phyloP scores from a whole-genome alignment of 352 stramenopile genomes.

The Pythium utonaiense region DNA sequence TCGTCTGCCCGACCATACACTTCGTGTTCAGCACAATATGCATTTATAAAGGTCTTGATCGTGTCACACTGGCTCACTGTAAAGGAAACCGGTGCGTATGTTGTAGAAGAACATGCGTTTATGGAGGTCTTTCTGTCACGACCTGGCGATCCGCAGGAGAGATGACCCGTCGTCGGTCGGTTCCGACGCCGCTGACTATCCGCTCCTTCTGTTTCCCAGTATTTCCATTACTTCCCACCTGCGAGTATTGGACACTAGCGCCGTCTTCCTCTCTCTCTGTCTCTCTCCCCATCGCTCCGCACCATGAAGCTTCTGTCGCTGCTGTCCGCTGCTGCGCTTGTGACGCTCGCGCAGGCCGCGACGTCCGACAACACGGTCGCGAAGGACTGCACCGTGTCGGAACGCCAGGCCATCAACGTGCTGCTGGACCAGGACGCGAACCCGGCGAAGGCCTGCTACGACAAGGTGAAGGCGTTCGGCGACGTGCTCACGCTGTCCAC shows the following conservation, averaged over 20 bases:
- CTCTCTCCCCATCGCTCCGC: background rate
- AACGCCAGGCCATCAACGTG: constrained; percentile 55
- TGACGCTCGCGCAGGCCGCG: constrained; percentile 16
- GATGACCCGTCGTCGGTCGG: constrained; percentile 16
- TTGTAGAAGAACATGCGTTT: background rate
- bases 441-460: constrained; percentile 53
- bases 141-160: constrained; percentile 15
- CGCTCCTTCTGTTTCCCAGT: background rate
- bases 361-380: constrained; percentile 24
- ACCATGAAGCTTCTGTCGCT: constrained; percentile 38
- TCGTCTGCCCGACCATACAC: constrained; percentile 3
- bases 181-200: background rate
- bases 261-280: too few relatives aligned
- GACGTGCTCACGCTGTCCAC: constrained; percentile 50
- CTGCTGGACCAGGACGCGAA: constrained; percentile 55
- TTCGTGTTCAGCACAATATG: background rate
- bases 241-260: too few relatives aligned
- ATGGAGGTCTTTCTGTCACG: constrained; percentile 1
- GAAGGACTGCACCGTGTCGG: constrained; percentile 43
- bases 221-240: background rate
- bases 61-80: too few relatives aligned
- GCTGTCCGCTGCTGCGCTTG: constrained; percentile 14
- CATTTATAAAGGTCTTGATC: background rate
- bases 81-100: too few relatives aligned
- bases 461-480: constrained; percentile 29